Conservation (phyloP, 1,139 yeast species). For the Yamadazyma trypodendri region DNA sequence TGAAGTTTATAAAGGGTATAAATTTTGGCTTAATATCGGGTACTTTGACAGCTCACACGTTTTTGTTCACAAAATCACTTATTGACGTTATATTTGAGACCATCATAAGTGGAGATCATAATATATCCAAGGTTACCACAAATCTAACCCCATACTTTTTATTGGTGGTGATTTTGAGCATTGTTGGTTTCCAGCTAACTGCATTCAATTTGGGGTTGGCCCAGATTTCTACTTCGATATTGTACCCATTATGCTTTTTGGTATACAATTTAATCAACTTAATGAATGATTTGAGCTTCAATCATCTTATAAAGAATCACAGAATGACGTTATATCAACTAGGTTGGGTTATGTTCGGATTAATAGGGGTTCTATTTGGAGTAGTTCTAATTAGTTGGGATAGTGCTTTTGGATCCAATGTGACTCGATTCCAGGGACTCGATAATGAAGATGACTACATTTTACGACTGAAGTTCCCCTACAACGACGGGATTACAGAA, state of each 20-base stretch:
- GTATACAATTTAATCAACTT: constrained; percentile 76
- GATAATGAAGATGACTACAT: constrained; percentile 19
- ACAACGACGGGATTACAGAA: constrained; percentile 15
- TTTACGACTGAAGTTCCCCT: constrained; percentile 23
- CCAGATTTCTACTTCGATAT: constrained; percentile 69
- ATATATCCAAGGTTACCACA: constrained; percentile 20
- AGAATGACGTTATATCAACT: constrained; percentile 33
- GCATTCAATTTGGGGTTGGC: constrained; percentile 75
- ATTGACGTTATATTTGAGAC: constrained; percentile 64
- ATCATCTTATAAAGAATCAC: constrained; percentile 29
- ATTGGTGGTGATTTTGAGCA: constrained; percentile 55
- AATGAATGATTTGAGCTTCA: constrained; percentile 65
- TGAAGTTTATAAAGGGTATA: constrained; percentile 47
- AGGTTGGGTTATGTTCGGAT: constrained; percentile 37
- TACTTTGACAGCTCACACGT: constrained; percentile 79
- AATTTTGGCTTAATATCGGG: constrained; percentile 74
- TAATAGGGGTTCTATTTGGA: constrained; percentile 39
- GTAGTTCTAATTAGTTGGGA: constrained; percentile 47
- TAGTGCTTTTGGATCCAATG: constrained; percentile 28
- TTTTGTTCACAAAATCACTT: constrained; percentile 79
- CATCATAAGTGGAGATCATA: constrained; percentile 32
- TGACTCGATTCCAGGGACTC: constrained; percentile 2
- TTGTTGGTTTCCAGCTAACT: constrained; percentile 74
- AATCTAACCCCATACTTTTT: constrained; percentile 46
- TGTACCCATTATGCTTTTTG: constrained; percentile 85